A percentile compares a stretch with the other conserved stretches of the same genome.
These are phyloP conservation scores for Haplosporangium gracile DNA, from an alignment of 192 early-diverging fungal species.

Conservation along the genomic window DNA sequence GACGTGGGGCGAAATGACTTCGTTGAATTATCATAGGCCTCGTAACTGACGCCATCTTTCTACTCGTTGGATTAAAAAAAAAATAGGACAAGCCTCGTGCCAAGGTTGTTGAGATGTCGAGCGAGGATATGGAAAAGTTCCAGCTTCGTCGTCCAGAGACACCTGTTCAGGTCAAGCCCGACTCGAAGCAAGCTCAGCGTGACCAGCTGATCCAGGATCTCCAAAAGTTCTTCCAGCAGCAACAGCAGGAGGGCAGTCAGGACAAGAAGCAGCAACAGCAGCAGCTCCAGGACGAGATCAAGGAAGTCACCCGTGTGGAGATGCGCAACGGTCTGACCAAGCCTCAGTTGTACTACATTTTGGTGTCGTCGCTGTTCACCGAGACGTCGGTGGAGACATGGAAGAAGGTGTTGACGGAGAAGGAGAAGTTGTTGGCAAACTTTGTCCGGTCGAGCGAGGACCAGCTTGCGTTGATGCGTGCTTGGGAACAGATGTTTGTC, in stretches of 20 bases:
- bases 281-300: conserved; percentile 71
- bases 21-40: neutral
- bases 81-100: conserved; percentile 71
- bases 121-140: conserved; percentile 68
- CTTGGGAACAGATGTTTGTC: conserved; percentile 72
- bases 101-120: conserved; percentile 73
- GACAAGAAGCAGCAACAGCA: conserved; percentile 45
- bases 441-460: conserved; percentile 71
- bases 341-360: conserved; percentile 78
- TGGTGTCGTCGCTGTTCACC: conserved; percentile 72
- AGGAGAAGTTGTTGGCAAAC: conserved; percentile 63
- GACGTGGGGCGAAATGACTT: neutral
- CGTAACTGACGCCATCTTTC: neutral
- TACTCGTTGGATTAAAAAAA: neutral
- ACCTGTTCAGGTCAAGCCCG: conserved; percentile 47
- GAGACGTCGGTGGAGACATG: conserved; percentile 59
- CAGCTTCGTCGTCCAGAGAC: conserved; percentile 53
- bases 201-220: conserved; percentile 67
- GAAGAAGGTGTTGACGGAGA: conserved; percentile 49
- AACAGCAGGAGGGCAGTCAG: conserved; percentile 7
- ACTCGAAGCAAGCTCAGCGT: conserved; percentile 54
- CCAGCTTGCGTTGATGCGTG: conserved; percentile 67
- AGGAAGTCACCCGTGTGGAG: conserved; percentile 87
- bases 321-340: conserved; percentile 87
- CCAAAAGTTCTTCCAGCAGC: conserved; percentile 61